Evolutionary conservation across 2,329 filamentous ascomycete species (phyloP), one percentile per base, ranked within the genome.

Genomic region (Neonectria neomacrospora): DNA sequence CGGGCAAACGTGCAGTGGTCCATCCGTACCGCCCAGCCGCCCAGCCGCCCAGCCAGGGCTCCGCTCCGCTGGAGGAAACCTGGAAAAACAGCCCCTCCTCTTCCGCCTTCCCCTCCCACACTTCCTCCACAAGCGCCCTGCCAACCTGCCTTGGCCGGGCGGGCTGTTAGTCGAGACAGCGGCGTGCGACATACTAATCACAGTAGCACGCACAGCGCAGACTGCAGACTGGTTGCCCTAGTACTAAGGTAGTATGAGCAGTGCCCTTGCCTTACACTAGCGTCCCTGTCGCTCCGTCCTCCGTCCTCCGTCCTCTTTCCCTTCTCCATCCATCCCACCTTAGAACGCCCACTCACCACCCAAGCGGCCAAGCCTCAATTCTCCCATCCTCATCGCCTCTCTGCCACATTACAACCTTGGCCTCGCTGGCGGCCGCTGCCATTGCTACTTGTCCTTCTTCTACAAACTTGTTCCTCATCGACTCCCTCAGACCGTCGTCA

Each of bases 351-450:
- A 41, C 61, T 62, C 57, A 47, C 22, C 57, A 47, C 22, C 23
- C 44, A 47, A 28, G 45, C 53, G 47, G 61, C 58, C 65, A 67
- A 72, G 67, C 70, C 67, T 73, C 71, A 70, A 54, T 56, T 53
- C 58, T 26, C 42, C 59, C 48, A 45, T 51, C 22, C 30, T 42
- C 59, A 68, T 64, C 52, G 61, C 54, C 68, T 71, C 70, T 72
- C 70, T 72, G 70, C 65, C 70, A 69, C 69, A 65, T n/a, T 55
- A 34, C 53, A 32, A 37, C 56, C 55, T 45, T 54, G 54, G 61
- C 61, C 20, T 58, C 45, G 28, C 20, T 47, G 47, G 53, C 30
- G 22, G 47, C 45, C 30, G 61, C 57, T 45, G 50, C 47, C 20
- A 41, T n/a, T 47, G 12, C 41, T 47, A 18, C 37, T 32, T 34